Evolutionary conservation across 2,329 filamentous ascomycete species (phyloP).

Genomic region (Canariomyces notabilis): DNA sequence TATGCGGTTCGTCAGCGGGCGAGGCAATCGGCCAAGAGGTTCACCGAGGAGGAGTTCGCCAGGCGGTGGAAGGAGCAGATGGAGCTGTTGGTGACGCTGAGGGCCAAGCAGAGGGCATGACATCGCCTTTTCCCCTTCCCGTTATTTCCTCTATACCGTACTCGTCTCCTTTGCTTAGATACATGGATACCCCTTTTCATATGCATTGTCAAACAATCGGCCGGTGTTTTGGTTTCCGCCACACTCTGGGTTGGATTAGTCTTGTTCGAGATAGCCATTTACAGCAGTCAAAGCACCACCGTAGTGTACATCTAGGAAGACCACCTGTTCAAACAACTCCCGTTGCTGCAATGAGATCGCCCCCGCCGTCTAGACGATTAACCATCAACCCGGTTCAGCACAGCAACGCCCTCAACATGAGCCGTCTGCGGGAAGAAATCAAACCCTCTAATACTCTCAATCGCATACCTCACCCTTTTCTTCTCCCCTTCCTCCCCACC

Average conservation of each 20-base stretch:
- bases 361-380: background rate
- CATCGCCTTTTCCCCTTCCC: background rate
- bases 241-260: background rate
- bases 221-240: constrained; percentile 3
- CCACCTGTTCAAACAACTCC: background rate
- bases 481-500: constrained; percentile 28
- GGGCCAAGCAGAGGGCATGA: constrained; percentile 4
- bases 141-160: constrained; percentile 1
- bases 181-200: constrained; percentile 24
- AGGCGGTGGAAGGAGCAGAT: constrained; percentile 72
- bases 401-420: constrained; percentile 64
- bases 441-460: constrained; percentile 88
- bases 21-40: constrained; percentile 71
- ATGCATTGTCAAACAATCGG: background rate
- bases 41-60: constrained; percentile 82
- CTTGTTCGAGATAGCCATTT: background rate
- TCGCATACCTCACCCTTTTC: constrained; percentile 59
- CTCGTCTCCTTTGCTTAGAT: constrained; percentile 7
- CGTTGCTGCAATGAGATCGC: background rate
- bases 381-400: constrained; percentile 54
- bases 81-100: constrained; percentile 56
- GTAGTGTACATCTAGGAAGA: background rate
- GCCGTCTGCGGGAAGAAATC: constrained; percentile 93
- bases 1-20: constrained; percentile 72
- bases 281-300: background rate